A percentile compares a stretch with the other conserved stretches of the same genome.
phyloP scores from a whole-genome alignment of 257 asterid species.

The Handroanthus guayacan region DNA sequence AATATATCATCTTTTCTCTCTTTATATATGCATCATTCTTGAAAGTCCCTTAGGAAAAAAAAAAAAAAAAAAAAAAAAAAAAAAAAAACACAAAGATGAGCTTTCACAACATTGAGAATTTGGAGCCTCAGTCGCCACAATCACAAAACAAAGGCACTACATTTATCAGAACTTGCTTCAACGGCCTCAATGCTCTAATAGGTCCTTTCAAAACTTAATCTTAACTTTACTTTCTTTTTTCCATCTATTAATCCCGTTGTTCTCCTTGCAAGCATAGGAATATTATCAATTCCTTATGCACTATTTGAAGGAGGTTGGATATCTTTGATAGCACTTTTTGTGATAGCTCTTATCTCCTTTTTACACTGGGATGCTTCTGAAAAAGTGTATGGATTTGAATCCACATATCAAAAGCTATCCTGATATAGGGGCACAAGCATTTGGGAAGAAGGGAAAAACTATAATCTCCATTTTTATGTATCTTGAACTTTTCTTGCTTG shows the following conservation, averaged over 20 bases:
- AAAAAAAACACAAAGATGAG: too few species aligned
- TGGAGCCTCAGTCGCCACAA: slow-evolving; percentile 31
- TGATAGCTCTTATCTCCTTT: slow-evolving; percentile 47
- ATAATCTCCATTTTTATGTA: slow-evolving; percentile 46
- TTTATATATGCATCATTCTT: neutral
- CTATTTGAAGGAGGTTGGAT: slow-evolving; percentile 64
- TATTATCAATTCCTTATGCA: slow-evolving; percentile 61
- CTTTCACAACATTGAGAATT: slow-evolving; percentile 1
- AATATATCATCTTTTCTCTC: neutral
- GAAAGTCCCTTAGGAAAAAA: neutral
- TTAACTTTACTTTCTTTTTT: too few species aligned
- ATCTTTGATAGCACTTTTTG: slow-evolving; percentile 37
- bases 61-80: too few species aligned
- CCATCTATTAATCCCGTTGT: neutral
- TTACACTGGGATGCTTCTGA: slow-evolving; percentile 58
- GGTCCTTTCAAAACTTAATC: slow-evolving; percentile 33
- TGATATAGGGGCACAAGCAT: slow-evolving; percentile 58
- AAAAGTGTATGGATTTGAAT: slow-evolving; percentile 50
- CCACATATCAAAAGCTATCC: slow-evolving; percentile 52
- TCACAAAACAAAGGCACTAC: slow-evolving; percentile 44
- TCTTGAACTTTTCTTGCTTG: slow-evolving; percentile 58
- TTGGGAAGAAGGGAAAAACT: slow-evolving; percentile 53
- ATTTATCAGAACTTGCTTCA: slow-evolving; percentile 60
- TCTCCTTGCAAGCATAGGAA: slow-evolving; percentile 47
- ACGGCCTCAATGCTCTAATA: slow-evolving; percentile 58